A percentile compares a stretch with the other conserved stretches of the same genome.
These are phyloP conservation scores for Albugo laibachii DNA, from an alignment of 352 stramenopile genomes.

Conservation along the genomic window DNA sequence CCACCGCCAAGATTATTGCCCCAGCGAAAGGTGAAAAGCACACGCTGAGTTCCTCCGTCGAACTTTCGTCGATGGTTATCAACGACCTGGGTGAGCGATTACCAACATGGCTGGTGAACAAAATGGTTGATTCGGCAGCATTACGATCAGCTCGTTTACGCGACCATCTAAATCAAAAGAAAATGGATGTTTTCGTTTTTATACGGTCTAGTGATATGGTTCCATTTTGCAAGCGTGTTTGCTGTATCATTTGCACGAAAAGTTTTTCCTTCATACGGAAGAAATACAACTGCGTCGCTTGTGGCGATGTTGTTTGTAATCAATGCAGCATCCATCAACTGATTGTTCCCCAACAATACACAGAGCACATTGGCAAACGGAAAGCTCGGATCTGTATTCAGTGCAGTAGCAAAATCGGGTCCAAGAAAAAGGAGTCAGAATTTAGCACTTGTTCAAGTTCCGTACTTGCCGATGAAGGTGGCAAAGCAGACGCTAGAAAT, in stretches of 20 bases:
- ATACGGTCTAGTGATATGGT: conserved; percentile 45
- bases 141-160: conserved; percentile 56
- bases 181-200: conserved; percentile 50
- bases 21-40: conserved; percentile 42
- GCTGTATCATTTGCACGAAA: conserved; percentile 58
- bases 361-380: conserved; percentile 26
- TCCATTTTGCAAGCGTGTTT: conserved; percentile 46
- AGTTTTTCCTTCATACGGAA: conserved; percentile 72
- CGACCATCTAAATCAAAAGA: conserved; percentile 55
- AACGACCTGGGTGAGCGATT: conserved; percentile 57
- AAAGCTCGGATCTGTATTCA: conserved; percentile 62
- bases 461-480: too few species aligned
- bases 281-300: conserved; percentile 69
- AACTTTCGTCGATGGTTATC: conserved; percentile 29
- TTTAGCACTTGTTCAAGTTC: too few species aligned
- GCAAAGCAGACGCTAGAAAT: too few species aligned
- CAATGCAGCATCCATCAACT: conserved; percentile 60
- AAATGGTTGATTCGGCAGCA: conserved; percentile 56
- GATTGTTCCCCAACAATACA: conserved; percentile 30
- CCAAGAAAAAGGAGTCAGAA: not conserved
- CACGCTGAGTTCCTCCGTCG: conserved; percentile 5
- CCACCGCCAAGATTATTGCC: conserved; percentile 18
- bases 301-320: conserved; percentile 64
- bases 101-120: conserved; percentile 61
- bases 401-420: conserved; percentile 44